Percentiles rank a stretch among this genome's conserved stretches.
These are phyloP conservation scores for Fagus crenata DNA, from an alignment of 306 rosid species.

Conservation along the genomic window DNA sequence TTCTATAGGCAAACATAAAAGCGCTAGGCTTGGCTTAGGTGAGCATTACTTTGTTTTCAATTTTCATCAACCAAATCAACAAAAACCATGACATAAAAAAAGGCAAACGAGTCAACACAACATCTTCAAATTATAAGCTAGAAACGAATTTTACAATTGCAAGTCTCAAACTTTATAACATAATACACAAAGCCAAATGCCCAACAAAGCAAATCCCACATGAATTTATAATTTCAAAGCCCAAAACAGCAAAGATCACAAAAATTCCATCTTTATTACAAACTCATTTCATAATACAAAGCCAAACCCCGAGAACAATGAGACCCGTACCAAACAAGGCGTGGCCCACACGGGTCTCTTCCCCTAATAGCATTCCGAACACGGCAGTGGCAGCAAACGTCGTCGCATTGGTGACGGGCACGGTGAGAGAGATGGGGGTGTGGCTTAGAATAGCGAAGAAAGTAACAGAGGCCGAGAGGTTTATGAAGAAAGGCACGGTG, in stretches of 20 bases:
- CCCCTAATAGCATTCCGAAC: slow-evolving; percentile 68
- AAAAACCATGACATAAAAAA: background rate
- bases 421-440: slow-evolving; percentile 80
- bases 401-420: slow-evolving; percentile 94
- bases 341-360: slow-evolving; percentile 52
- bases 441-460: slow-evolving; percentile 78
- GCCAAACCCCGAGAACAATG: slow-evolving; percentile 70
- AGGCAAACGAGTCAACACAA: background rate
- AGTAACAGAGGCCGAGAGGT: slow-evolving; percentile 85
- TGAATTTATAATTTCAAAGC: background rate
- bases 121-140: background rate
- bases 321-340: slow-evolving; percentile 71
- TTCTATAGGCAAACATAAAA: background rate
- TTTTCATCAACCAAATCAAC: background rate
- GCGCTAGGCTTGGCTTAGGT: background rate
- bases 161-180: background rate
- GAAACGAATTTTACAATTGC: background rate
- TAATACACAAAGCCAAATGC: background rate
- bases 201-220: background rate
- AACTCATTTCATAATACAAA: slow-evolving; percentile 51
- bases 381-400: slow-evolving; percentile 86
- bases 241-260: background rate
- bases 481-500: slow-evolving; percentile 64
- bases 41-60: background rate
- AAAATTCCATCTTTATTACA: background rate